Evolutionary conservation across 345 rosid species (phyloP), one percentile per base, ranked within the genome.

Genomic region (Barbarea vulgaris): DNA sequence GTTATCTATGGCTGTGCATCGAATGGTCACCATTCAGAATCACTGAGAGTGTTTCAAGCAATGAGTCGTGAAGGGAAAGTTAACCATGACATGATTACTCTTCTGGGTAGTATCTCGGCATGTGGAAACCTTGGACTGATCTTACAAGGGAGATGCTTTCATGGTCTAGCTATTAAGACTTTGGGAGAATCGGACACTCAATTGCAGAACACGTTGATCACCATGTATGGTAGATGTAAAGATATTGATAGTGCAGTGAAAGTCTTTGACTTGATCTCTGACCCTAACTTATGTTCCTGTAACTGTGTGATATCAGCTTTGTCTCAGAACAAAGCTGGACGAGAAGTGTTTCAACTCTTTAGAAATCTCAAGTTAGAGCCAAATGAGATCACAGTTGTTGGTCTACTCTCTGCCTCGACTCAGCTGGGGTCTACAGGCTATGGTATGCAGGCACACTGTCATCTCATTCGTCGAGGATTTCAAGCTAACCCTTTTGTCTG

Each of bases 271-370:
- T 74, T 73, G 31, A 75, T 78, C 39, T 54, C 73, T 25, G 73
- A 79, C 50, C 79, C 64, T 65, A 89, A 89, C 81, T 75, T 86
- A 73, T 87, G 90, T 80, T 81, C 95, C 4, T 87, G 90, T 87
- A 87, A 87, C 79, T 86, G 90, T 77, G 74, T 85, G 81, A 87
- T 89, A 61, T 86, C 90, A 48, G 85, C 84, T 59, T 79, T 83
- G 63, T 82, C 87, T 70, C 90, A 85, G 79, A 89, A 89, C 22
- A 87, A 80, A 67, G 80, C 76, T 71, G 89, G 85, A 61, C 39
- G 70, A 65, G 77, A 77, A 68, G 89, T 81, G n/a, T 66, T 89
- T 39, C 83, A 82, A 60, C 79, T 86, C 54, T 89, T 86, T 60
- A 57, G 79, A 54, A 34, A 54, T 60, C 78, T 82, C 6, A 70